Evolutionary conservation across 768 basidiomycete species (phyloP), one percentile per base, ranked within the genome.

Genomic region (Naganishia randhawae): DNA sequence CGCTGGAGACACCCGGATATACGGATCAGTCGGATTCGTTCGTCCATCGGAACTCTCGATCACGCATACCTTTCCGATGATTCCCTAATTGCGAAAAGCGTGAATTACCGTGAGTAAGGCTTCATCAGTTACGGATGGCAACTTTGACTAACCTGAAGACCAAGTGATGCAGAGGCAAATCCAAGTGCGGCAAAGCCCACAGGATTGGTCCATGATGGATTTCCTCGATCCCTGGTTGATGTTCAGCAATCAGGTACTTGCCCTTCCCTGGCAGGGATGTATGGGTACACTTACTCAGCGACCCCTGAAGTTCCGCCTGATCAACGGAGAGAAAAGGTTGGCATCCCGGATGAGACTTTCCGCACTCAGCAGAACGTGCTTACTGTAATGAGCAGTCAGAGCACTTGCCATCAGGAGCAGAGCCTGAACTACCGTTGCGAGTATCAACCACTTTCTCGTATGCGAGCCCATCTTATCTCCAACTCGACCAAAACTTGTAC

Each of bases 391-490:
- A 53, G 90, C 84, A 0, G 85, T 75, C 68, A 93, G 77, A 0
- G 90, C 87, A 0, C 83, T 86, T 0, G 83, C 85, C 87, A 90
- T 88, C 16, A 89, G 89, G 76, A 92, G 81, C 57, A 92, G 75
- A 0, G 87, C 85, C 79, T 92, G 90, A 65, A 91, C 75, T 73
- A 91, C 80, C 0, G 89, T 90, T 32, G 89, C 87, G 2, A 82
- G 65, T 32, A 86, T 80, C 74, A 93, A 84, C 91, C 91, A 94
- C 22, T 82, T 77, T 25, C 91, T 87, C 50, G 86, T 87, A 73
- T 86, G 85, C 13, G 85, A 74, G 0, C 92, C 92, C 29, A 92
- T 83, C 67, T 83, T 83, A 80, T 94, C 90, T n/a, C 92, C 91
- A 17, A 78, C 31, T 27, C 91, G 87, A 0, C 91, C 91, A 63